Conservation (phyloP, 148 eudicot genomes). For the Salicornia ramosissima region DNA sequence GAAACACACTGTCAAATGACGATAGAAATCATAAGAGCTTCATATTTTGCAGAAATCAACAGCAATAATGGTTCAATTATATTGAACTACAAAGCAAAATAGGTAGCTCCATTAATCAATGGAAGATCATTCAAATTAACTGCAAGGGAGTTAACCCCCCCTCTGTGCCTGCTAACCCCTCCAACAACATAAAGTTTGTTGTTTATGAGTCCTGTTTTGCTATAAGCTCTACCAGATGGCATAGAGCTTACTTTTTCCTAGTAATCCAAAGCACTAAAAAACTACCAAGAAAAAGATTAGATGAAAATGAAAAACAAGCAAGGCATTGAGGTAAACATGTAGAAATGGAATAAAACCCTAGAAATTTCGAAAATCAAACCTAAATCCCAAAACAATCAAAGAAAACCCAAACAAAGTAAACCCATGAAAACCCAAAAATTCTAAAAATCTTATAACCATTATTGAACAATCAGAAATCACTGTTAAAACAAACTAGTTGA, state of each 20-base stretch:
- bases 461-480: no score
- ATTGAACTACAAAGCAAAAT: background rate
- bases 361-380: no score
- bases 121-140: constrained; percentile 9
- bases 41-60: constrained; percentile 1
- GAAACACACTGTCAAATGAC: constrained; percentile 68
- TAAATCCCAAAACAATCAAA: no score
- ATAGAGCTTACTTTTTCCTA: constrained; percentile 75
- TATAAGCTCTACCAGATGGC: constrained; percentile 74
- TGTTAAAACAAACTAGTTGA: no score
- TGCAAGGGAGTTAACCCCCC: constrained; percentile 76
- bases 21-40: constrained; percentile 4
- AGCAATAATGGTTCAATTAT: constrained; percentile 1
- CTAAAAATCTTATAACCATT: no score
- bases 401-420: no score
- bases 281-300: no score
- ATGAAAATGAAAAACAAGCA: no score
- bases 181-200: constrained; percentile 87
- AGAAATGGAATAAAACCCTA: no score
- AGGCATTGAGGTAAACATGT: no score
- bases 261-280: no score
- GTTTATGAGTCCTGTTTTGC: constrained; percentile 74
- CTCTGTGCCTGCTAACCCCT: constrained; percentile 76
- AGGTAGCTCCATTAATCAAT: background rate
- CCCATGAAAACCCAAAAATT: no score